Base-by-base conservation (phyloP, 2,329 filamentous ascomycete species). In the Tolypocladium capitatum region DNA sequence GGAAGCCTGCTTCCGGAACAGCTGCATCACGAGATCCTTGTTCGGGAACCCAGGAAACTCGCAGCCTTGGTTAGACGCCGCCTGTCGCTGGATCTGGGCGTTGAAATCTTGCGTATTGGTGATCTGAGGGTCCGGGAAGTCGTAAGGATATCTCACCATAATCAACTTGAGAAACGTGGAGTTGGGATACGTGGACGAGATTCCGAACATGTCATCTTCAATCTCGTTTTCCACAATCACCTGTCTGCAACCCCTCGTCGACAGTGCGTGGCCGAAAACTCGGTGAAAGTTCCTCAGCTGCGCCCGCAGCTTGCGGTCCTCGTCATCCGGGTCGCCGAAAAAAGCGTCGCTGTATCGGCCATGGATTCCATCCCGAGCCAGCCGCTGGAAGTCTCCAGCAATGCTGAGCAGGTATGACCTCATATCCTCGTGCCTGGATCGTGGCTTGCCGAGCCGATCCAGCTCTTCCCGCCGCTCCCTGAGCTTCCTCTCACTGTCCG, bases 11-110 rank as follows among this genome's bases (percentile, higher is more conserved):
- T 57, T 55, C 27, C 62, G 60, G 52, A 74, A 73, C 1, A 73
- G 52, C 31, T 65, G 56, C 3, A 68, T 55, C 0, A 58, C 63
- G 4, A 72, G 56, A 0, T 63, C 58, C 14, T 56, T 56, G 35
- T 67, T 72, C 0, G 62, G 55, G 0, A 58, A 58, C 0, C 68
- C 68, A 0, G 68, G 66, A 20, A 71, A 65, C 43, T 70, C 67
- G 1, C 49, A 59, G 1, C 69, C 69, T 47, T 67, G 68, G 32
- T 70, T 69, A 0, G 49, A 52, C 0, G 63, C 60, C 2, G 64
- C 66, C 7, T 63, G 51, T 2, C 36, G 46, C 49, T 67, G 56
- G 0, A 72, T 53, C 8, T 67, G 53, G 0, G 28, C 18, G 1
- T 49, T 49, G 6, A 68, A 50, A 0, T 56, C 46, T 0, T 14